phyloP scores from a whole-genome alignment of 352 stramenopile genomes.

The Phytophthora rubi region DNA sequence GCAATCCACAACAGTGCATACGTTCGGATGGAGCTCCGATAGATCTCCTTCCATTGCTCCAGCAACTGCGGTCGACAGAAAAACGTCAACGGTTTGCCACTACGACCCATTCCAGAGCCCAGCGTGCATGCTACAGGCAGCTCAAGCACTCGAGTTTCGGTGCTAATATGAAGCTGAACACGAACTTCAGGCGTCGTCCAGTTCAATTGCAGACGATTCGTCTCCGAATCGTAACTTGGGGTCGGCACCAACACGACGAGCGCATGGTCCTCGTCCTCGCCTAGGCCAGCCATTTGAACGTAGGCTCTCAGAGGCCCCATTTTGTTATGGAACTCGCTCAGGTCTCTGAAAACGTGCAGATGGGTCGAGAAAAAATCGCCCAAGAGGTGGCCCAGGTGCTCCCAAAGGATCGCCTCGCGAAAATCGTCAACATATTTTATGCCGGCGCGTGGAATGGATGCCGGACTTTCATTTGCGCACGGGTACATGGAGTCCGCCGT shows the following conservation, averaged over 20 bases:
- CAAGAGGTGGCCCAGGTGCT: no score
- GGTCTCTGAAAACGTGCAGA: no score
- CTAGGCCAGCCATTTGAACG: not conserved
- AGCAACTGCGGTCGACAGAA: not conserved
- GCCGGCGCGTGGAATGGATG: no score
- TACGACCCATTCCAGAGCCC: not conserved
- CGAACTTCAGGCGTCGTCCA: no score
- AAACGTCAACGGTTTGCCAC: not conserved
- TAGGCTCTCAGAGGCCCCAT: no score
- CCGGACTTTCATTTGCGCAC: no score
- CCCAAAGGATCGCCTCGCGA: no score
- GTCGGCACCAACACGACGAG: not conserved
- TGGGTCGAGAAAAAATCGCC: no score
- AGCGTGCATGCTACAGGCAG: not conserved
- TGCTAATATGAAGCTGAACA: not conserved
- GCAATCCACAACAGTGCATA: conserved; percentile 10
- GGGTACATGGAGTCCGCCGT: no score
- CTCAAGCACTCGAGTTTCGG: not conserved
- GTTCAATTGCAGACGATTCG: no score
- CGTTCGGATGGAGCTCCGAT: conserved; percentile 1
- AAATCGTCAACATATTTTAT: no score
- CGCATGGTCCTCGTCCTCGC: not conserved
- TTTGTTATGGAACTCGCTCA: no score
- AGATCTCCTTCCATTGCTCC: conserved; percentile 4
- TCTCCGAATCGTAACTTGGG: not conserved